Conservation (phyloP, 352 stramenopile species). For the Globisporangium rhizosaccharum region DNA sequence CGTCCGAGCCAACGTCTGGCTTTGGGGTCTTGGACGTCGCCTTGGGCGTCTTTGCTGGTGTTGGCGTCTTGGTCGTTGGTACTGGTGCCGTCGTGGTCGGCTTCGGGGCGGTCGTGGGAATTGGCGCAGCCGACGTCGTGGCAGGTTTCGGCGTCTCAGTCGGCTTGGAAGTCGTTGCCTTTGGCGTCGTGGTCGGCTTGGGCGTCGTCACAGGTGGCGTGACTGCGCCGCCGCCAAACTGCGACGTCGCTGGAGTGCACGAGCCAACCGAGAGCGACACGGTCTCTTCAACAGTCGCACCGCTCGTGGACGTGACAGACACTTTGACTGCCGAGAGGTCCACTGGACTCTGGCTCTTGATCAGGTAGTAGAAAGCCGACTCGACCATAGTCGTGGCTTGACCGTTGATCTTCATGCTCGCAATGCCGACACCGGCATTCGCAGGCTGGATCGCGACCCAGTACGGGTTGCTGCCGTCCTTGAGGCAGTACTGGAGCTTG, state of each 20-base stretch:
- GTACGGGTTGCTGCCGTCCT: slow-evolving; percentile 51
- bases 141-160: slow-evolving; percentile 7
- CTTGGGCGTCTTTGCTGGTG: slow-evolving; percentile 8
- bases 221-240: slow-evolving; percentile 26
- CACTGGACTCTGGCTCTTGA: slow-evolving; percentile 17
- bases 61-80: slow-evolving; percentile 4
- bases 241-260: slow-evolving; percentile 34
- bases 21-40: background rate
- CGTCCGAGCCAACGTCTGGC: slow-evolving; percentile 4
- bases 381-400: slow-evolving; percentile 51
- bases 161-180: slow-evolving; percentile 9
- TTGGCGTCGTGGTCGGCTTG: slow-evolving; percentile 10
- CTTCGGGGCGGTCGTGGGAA: background rate
- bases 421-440: slow-evolving; percentile 39
- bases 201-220: slow-evolving; percentile 14
- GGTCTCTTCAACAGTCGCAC: slow-evolving; percentile 45
- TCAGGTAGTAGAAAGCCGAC: slow-evolving; percentile 64
- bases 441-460: slow-evolving; percentile 62
- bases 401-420: slow-evolving; percentile 58
- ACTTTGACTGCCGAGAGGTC: slow-evolving; percentile 43
- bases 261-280: slow-evolving; percentile 42
- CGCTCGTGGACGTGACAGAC: slow-evolving; percentile 45
- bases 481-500: slow-evolving; percentile 66
- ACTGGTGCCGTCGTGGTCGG: slow-evolving; percentile 1
- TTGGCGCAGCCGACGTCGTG: slow-evolving; percentile 4